Conservation (phyloP, 2,329 filamentous ascomycete species). For the Aspergillus chevalieri region DNA sequence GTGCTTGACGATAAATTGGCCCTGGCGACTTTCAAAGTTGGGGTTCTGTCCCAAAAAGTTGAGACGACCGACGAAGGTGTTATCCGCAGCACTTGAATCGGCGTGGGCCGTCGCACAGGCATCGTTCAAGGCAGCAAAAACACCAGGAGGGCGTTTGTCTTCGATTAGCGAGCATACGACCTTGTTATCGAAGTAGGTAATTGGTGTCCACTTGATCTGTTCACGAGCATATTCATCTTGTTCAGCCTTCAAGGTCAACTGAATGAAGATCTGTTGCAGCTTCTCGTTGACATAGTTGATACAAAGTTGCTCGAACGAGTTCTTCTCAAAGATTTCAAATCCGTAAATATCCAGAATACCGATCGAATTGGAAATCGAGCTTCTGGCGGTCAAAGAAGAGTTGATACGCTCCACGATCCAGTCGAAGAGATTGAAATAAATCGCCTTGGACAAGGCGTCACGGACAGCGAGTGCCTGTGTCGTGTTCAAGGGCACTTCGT, state of each 20-base stretch:
- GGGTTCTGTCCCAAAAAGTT: constrained; percentile 81
- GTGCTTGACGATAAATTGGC: constrained; percentile 97
- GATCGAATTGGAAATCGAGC: constrained; percentile 72
- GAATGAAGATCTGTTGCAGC: constrained; percentile 97
- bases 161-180: constrained; percentile 97
- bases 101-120: constrained; percentile 97
- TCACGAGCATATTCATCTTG: constrained; percentile 96
- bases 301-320: constrained; percentile 97
- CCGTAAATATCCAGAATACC: constrained; percentile 98
- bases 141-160: constrained; percentile 77
- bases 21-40: constrained; percentile 85
- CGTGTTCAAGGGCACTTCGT: constrained; percentile 74
- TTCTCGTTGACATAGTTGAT: constrained; percentile 99
- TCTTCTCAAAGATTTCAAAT: constrained; percentile 98
- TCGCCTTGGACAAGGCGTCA: constrained; percentile 88
- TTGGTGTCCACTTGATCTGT: constrained; percentile 97
- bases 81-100: constrained; percentile 86
- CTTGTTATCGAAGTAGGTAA: constrained; percentile 99
- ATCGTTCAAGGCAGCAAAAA: constrained; percentile 95
- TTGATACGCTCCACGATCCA: constrained; percentile 97
- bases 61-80: constrained; percentile 89
- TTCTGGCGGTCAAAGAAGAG: constrained; percentile 72
- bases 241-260: constrained; percentile 90
- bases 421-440: constrained; percentile 96
- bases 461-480: constrained; percentile 80